Base-by-base conservation (phyloP, 176 grass and related monocot genomes). In the Thinopyrum elongatum region DNA sequence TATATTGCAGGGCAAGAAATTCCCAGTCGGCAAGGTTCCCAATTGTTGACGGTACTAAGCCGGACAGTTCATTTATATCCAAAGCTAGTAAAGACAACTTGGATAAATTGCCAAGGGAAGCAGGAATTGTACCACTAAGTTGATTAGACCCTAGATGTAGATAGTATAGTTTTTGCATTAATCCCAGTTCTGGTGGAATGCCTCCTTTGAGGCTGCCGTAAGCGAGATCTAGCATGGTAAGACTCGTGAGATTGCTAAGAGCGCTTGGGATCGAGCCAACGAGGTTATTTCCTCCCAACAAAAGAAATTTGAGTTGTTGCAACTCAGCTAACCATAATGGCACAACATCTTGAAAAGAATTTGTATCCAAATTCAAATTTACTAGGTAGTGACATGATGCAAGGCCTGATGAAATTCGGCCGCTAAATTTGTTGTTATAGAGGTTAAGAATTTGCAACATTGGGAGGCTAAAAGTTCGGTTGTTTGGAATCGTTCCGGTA, bases 151-250 rank as follows among this genome's bases (percentile, higher is more conserved):
- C 35, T 26, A 22, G 19, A 72, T 10, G 21, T 13, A 74, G 6
- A 3, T 1, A 47, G 0, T 2, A 46, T 1, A 74, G 39, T 11
- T 74, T 23, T 17, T 3, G 41, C 39, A 74, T 47, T 12, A 15
- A 23, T 47, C 39, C 39, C 3, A 73, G 23, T 13, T 44, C 33
- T 5, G 7, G 33, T 39, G 35, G 35, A 3, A 71, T n/a, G 8
- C 3, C 9, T 23, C 70, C 36, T 26, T 0, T 7, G 5, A 74
- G 39, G 5, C 15, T 26, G 11, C n/a, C 26, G 2, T 0, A 0
- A 7, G 1, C 8, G 0, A 74, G 11, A 0, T 8, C 5, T 46
- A 74, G n/a, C 9, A 1, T 0, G 0, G 0, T 14, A n/a, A 74
- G 70, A 2, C n/a, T 5, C 2, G 39, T 46, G 38, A 74, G 19